A percentile compares a stretch with the other conserved stretches of the same genome.
Evolutionary conservation across 371 early-diverging fungal genomes (phyloP).

Genomic region (Rhizomucor pusillus): DNA sequence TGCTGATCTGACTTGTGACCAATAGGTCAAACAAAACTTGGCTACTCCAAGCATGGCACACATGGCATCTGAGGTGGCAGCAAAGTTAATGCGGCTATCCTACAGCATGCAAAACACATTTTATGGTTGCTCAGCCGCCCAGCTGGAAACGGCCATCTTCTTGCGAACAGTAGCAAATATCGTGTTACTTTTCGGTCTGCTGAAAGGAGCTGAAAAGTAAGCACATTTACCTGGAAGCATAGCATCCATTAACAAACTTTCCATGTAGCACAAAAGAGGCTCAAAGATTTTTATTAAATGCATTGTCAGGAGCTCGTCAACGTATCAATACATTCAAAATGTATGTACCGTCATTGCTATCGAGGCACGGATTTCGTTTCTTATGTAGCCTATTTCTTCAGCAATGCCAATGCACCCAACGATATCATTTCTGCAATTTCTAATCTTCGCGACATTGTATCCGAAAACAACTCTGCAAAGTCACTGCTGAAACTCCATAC

Average conservation of each 20-base stretch:
- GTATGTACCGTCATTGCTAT: slow-evolving; percentile 9
- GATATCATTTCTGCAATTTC: background rate
- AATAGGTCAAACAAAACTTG: slow-evolving; percentile 38
- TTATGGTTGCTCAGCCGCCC: slow-evolving; percentile 47
- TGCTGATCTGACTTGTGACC: background rate
- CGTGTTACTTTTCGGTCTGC: slow-evolving; percentile 55
- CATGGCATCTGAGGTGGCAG: slow-evolving; percentile 39
- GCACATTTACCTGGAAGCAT: background rate
- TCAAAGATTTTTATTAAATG: slow-evolving; percentile 20
- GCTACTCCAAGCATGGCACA: slow-evolving; percentile 40
- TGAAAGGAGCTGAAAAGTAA: slow-evolving; percentile 46
- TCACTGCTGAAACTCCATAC: background rate
- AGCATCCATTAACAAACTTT: background rate
- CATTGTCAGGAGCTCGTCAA: slow-evolving; percentile 29
- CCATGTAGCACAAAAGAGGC: background rate
- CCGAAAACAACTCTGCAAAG: slow-evolving; percentile 2
- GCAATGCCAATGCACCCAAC: background rate
- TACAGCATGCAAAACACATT: slow-evolving; percentile 70
- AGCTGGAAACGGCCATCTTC: slow-evolving; percentile 42
- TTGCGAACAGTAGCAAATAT: slow-evolving; percentile 52
- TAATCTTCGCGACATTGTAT: background rate
- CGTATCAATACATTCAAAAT: slow-evolving; percentile 28
- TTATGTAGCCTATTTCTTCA: too few relatives aligned
- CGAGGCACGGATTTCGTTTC: too few relatives aligned
- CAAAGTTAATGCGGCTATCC: slow-evolving; percentile 42